Conservation (phyloP, 805 yeast species). For the Kregervanrija pseudodelftensis region DNA sequence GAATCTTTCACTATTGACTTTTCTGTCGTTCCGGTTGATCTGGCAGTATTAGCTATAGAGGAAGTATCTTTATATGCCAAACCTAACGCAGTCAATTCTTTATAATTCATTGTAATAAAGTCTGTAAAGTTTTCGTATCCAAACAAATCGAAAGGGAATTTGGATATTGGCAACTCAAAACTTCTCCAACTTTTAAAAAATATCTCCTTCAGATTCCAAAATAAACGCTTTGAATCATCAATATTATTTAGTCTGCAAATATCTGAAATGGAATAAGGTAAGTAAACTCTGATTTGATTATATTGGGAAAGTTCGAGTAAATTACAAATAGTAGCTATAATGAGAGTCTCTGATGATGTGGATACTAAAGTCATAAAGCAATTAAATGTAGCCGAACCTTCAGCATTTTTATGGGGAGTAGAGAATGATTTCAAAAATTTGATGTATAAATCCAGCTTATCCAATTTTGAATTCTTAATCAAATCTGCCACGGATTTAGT, state of each 20-base stretch:
- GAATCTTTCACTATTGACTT: conserved; percentile 18
- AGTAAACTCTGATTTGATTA: conserved; percentile 25
- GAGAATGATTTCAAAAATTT: conserved; percentile 24
- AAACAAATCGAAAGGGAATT: conserved; percentile 37
- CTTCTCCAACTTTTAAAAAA: conserved; percentile 39
- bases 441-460: conserved; percentile 26
- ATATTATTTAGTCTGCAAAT: conserved; percentile 19
- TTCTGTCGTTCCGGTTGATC: conserved; percentile 2
- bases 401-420: conserved; percentile 32
- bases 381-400: conserved; percentile 32
- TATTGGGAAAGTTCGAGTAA: conserved; percentile 35
- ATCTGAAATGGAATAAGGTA: conserved; percentile 20
- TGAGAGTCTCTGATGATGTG: conserved; percentile 23
- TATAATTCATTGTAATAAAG: conserved; percentile 29
- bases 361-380: conserved; percentile 30
- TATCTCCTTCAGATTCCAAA: conserved; percentile 26
- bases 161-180: conserved; percentile 22
- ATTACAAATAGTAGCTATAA: conserved; percentile 32
- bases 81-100: conserved; percentile 34
- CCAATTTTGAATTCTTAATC: background rate
- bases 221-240: conserved; percentile 17
- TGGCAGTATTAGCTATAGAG: conserved; percentile 12
- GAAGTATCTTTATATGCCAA: conserved; percentile 22
- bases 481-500: conserved; percentile 2
- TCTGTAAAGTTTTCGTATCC: conserved; percentile 26